phyloP scores from a whole-genome alignment of 139 green algal species.

The Coccomyxa sp. region DNA sequence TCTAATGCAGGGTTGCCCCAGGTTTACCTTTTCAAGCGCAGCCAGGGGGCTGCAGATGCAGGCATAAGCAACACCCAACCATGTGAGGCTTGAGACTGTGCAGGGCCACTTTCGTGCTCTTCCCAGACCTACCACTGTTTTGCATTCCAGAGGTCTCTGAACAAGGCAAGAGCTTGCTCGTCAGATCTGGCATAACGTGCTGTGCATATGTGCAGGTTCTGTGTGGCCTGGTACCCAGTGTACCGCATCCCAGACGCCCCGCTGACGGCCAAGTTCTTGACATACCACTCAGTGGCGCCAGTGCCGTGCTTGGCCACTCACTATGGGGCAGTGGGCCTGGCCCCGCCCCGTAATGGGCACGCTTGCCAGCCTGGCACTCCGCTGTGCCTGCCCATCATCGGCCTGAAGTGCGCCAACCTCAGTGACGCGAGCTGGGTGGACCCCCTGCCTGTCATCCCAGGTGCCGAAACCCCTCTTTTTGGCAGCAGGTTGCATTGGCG shows the following conservation, averaged over 20 bases:
- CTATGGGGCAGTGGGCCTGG: conserved; percentile 11
- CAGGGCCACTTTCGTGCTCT: too few relatives aligned
- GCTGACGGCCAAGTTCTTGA: conserved; percentile 78
- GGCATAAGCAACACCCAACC: too few relatives aligned
- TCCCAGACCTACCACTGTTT: neutral
- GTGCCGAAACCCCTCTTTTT: too few relatives aligned
- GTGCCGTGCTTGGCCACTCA: conserved; percentile 33
- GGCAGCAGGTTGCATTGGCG: too few relatives aligned
- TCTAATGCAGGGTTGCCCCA: too few relatives aligned
- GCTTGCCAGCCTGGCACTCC: neutral
- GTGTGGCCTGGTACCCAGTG: conserved; percentile 83
- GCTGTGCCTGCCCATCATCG: conserved; percentile 41
- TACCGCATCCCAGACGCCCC: conserved; percentile 84
- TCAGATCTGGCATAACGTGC: neutral
- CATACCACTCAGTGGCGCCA: conserved; percentile 67
- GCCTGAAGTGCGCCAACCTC: conserved; percentile 69
- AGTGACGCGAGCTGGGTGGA: conserved; percentile 62
- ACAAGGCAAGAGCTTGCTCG: too few relatives aligned
- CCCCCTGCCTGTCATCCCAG: conserved; percentile 30
- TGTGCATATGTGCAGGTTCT: conserved; percentile 41
- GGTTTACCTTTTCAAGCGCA: too few relatives aligned
- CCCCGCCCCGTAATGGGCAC: conserved; percentile 3
- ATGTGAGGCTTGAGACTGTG: too few relatives aligned
- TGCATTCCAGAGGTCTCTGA: too few relatives aligned
- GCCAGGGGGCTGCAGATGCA: too few relatives aligned